Conservation (phyloP, 1,284 basidiomycete species). For the Ustilago cynodontis region DNA sequence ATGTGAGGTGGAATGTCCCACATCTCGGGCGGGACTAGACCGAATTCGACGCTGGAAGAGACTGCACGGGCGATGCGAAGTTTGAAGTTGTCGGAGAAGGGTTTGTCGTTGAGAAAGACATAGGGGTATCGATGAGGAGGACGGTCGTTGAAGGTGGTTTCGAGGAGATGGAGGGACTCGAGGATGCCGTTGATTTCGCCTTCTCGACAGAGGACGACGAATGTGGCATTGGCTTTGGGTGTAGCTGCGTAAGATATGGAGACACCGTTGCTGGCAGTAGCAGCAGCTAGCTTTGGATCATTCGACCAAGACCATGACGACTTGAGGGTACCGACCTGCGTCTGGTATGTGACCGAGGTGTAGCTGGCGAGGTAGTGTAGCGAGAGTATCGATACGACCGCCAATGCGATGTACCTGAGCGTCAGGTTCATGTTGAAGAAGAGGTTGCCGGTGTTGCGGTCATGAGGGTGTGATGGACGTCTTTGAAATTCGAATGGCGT, state of each 20-base stretch:
- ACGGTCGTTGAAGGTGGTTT: constrained; percentile 65
- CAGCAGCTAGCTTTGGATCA: constrained; percentile 6
- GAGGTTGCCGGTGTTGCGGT: background rate
- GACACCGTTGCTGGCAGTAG: constrained; percentile 5
- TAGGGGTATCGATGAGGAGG: constrained; percentile 67
- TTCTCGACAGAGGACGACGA: constrained; percentile 69
- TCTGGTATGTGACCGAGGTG: constrained; percentile 32
- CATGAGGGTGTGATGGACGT: background rate
- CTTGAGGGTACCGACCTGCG: constrained; percentile 23
- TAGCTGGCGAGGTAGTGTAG: constrained; percentile 39
- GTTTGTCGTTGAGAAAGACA: constrained; percentile 71
- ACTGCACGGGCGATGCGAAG: constrained; percentile 61
- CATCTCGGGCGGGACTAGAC: constrained; percentile 81
- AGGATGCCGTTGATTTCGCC: constrained; percentile 64
- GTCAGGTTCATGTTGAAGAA: constrained; percentile 26
- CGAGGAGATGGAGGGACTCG: constrained; percentile 53
- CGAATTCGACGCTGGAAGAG: constrained; percentile 74
- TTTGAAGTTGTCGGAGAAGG: constrained; percentile 71
- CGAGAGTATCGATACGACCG: constrained; percentile 26
- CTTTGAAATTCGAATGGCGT: background rate
- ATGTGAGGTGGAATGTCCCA: constrained; percentile 86
- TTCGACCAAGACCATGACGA: constrained; percentile 10
- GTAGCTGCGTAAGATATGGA: constrained; percentile 14
- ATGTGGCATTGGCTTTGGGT: constrained; percentile 69
- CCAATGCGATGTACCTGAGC: constrained; percentile 35